phyloP scores from a whole-genome alignment of 352 stramenopile genomes.

The Globisporangium apiculatum region DNA sequence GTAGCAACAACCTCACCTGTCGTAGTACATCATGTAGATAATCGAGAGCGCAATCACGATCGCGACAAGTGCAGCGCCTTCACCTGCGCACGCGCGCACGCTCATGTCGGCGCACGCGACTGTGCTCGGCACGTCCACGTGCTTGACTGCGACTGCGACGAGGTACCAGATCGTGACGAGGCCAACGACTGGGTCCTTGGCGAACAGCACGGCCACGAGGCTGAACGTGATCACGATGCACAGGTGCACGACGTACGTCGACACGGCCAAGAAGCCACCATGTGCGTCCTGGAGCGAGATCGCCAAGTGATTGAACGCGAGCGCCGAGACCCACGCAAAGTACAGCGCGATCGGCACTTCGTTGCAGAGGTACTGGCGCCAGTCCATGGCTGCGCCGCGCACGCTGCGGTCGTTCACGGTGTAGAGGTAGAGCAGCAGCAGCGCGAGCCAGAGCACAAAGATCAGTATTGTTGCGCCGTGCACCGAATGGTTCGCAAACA shows the following conservation, averaged over 20 bases:
- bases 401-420: conserved; percentile 64
- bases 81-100: conserved; percentile 51
- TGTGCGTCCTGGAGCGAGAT: conserved; percentile 59
- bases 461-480: conserved; percentile 52
- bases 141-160: conserved; percentile 47
- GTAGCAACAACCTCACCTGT: conserved; percentile 31
- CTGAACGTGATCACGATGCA: conserved; percentile 50
- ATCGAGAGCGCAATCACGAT: conserved; percentile 46
- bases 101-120: conserved; percentile 42
- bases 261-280: conserved; percentile 39
- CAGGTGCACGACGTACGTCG: conserved; percentile 61
- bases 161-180: conserved; percentile 73
- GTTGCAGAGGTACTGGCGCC: conserved; percentile 66
- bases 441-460: conserved; percentile 58
- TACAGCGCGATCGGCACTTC: conserved; percentile 70
- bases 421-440: conserved; percentile 75
- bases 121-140: conserved; percentile 32
- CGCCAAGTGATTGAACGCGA: conserved; percentile 55
- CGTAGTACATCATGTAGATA: conserved; percentile 41
- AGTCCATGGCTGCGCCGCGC: conserved; percentile 34
- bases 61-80: conserved; percentile 49
- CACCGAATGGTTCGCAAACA: conserved; percentile 48
- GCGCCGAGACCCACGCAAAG: conserved; percentile 71
- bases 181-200: conserved; percentile 47
- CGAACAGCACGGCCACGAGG: conserved; percentile 51